These are phyloP conservation scores for Diplodia mutila DNA, from an alignment of 2,329 filamentous ascomycete genomes.

Conservation along the genomic window DNA sequence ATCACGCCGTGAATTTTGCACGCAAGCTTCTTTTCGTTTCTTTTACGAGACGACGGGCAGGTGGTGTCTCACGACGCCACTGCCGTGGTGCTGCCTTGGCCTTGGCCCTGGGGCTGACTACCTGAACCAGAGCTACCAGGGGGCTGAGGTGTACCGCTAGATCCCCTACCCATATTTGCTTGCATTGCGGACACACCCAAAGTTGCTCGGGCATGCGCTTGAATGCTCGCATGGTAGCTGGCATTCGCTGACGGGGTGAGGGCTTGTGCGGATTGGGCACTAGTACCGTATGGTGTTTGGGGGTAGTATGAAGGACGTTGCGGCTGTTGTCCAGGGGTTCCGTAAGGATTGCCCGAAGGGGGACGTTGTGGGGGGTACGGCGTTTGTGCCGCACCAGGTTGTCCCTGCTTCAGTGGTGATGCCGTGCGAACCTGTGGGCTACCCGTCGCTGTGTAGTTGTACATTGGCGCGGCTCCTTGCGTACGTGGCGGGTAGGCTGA, in stretches of 20 bases:
- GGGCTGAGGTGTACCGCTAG: slow-evolving; percentile 43
- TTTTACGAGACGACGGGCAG: neutral
- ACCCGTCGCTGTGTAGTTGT: slow-evolving; percentile 34
- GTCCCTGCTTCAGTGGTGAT: slow-evolving; percentile 43
- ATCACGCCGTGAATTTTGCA: neutral
- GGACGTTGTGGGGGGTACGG: slow-evolving; percentile 34
- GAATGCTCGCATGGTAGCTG: slow-evolving; percentile 27
- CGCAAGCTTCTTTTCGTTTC: neutral
- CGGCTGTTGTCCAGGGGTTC: slow-evolving; percentile 17
- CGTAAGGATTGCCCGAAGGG: slow-evolving; percentile 30
- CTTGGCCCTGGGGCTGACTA: slow-evolving; percentile 26
- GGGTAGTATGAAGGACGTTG: slow-evolving; percentile 15
- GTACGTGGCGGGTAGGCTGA: slow-evolving; percentile 41
- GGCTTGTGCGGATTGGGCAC: slow-evolving; percentile 41
- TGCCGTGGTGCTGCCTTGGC: slow-evolving; percentile 32
- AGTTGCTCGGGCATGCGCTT: slow-evolving; percentile 41
- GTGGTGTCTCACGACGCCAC: slow-evolving; percentile 25
- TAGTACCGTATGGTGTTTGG: slow-evolving; percentile 24
- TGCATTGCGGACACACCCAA: slow-evolving; percentile 33
- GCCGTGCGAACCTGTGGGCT: slow-evolving; percentile 39
- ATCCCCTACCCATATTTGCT: slow-evolving; percentile 36
- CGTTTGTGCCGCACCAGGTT: slow-evolving; percentile 30
- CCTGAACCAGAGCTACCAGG: slow-evolving; percentile 34
- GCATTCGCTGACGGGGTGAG: slow-evolving; percentile 39
- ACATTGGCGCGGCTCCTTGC: slow-evolving; percentile 39